phyloP scores from a whole-genome alignment of 148 eudicot genomes.

The Suaeda aralocaspica region DNA sequence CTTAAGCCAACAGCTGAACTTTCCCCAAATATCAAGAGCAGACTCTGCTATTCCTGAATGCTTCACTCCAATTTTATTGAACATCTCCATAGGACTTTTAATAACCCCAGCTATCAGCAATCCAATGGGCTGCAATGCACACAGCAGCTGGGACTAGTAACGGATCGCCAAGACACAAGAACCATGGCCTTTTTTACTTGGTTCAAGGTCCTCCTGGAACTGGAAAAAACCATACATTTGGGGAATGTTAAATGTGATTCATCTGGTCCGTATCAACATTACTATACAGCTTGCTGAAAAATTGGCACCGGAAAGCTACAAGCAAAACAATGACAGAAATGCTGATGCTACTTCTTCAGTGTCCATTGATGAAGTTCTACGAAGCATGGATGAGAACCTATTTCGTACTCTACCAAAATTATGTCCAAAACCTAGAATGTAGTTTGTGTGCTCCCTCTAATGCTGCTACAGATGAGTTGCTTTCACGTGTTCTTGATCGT shows the following conservation, averaged over 20 bases:
- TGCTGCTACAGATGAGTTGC: conserved; percentile 97
- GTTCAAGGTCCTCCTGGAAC: conserved; percentile 99
- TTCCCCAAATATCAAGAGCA: conserved; percentile 95
- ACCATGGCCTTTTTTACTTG: conserved; percentile 98
- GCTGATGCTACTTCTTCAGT: conserved; percentile 60
- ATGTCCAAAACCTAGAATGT: conserved; percentile 98
- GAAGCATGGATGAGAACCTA: conserved; percentile 94
- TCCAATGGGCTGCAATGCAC: conserved; percentile 99
- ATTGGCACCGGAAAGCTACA: conserved; percentile 97
- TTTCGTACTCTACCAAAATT: conserved; percentile 96
- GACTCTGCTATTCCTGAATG: conserved; percentile 93
- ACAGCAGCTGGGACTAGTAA: conserved; percentile 95
- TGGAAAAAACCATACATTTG: conserved; percentile 94
- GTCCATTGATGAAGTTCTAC: conserved; percentile 95
- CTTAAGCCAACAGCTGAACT: conserved; percentile 88
- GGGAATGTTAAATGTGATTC: conserved; percentile 99
- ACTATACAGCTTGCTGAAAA: conserved; percentile 90
- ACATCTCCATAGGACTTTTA: conserved; percentile 65
- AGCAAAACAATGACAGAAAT: conserved; percentile 55
- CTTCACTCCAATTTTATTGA: conserved; percentile 84
- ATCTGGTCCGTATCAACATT: conserved; percentile 96
- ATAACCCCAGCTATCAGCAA: conserved; percentile 83
- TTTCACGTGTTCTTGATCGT: conserved; percentile 92
- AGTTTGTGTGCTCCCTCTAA: conserved; percentile 99
- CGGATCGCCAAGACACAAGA: conserved; percentile 72